Evolutionary conservation across 495 filamentous ascomycete species (phyloP), one percentile per base, ranked within the genome.

Genomic region (Tuber magnatum): DNA sequence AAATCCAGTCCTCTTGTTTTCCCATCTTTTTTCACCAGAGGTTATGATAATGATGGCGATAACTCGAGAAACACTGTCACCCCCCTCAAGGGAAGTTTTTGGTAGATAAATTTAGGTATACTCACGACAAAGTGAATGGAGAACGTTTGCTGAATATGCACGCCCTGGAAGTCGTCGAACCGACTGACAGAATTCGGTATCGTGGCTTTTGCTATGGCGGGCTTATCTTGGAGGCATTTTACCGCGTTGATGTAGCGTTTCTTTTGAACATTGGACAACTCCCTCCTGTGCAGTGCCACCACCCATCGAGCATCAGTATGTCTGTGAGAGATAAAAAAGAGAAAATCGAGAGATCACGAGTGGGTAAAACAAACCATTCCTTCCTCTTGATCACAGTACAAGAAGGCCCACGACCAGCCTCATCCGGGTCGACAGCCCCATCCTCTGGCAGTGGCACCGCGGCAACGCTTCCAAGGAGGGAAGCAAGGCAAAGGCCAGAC

Each of bases 151-250:
- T 90, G 88, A 82, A 92, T 91, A 82, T 93, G 91, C 2, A 87
- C 86, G 35, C 86, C 89, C 51, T 90, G 85, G 78, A 93, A 92
- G 81, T 93, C 91, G 84, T 93, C 91, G 78, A 88, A 91, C 32
- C 89, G 85, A 84, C 75, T 83, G 84, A n/a, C 78, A 3, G 83
- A 83, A 56, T 88, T 88, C 73, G 86, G 73, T 70, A 86, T 86
- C 39, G 46, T 71, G 16, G 75, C 32, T 7, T 84, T 76, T 18
- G 86, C 81, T 24, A 83, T 86, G 2, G 89, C 75, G 0, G 90
- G 87, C 78, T 86, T 81, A 14, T 73, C 76, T 77, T 89, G 86
- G 3, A 93, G 81, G 77, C 91, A 93, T 71, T 88, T 85, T 38
- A 92, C 88, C 3, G 91, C 89, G 14, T 86, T 82, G 76, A 90